A percentile compares a stretch with the other conserved stretches of the same genome.
Conservation (phyloP, 2,329 filamentous ascomycete species). For the Clonostachys chloroleuca region DNA sequence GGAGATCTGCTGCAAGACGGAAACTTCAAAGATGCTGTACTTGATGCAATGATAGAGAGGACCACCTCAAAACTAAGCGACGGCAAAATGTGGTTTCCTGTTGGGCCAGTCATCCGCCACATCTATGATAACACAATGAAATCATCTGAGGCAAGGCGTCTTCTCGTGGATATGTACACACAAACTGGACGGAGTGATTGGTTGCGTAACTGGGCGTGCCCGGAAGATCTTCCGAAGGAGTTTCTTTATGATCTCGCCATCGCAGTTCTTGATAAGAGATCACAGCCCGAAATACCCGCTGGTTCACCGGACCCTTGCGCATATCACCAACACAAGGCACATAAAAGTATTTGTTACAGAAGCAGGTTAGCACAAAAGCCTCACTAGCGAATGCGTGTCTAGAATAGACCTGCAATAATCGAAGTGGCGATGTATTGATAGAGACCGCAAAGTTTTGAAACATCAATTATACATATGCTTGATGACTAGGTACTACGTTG, state of each 20-base stretch:
- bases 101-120: neutral
- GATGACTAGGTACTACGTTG: too few species aligned
- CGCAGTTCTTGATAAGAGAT: neutral
- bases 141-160: neutral
- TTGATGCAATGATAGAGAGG: neutral
- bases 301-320: neutral
- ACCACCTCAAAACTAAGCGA: neutral
- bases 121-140: neutral
- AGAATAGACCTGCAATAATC: too few species aligned
- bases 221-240: neutral
- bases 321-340: neutral
- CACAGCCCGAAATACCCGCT: too few species aligned
- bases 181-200: neutral
- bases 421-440: too few species aligned
- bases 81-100: neutral
- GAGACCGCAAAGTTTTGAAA: too few species aligned
- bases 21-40: neutral
- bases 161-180: neutral
- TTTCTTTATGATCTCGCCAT: neutral
- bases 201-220: neutral
- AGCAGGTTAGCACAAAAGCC: neutral
- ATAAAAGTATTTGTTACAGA: neutral
- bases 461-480: too few species aligned
- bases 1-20: neutral
- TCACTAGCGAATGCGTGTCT: too few species aligned